Evolutionary conservation across 371 early-diverging fungal genomes (phyloP), one percentile per base, ranked within the genome.

Genomic region (Fennellomyces sp.): DNA sequence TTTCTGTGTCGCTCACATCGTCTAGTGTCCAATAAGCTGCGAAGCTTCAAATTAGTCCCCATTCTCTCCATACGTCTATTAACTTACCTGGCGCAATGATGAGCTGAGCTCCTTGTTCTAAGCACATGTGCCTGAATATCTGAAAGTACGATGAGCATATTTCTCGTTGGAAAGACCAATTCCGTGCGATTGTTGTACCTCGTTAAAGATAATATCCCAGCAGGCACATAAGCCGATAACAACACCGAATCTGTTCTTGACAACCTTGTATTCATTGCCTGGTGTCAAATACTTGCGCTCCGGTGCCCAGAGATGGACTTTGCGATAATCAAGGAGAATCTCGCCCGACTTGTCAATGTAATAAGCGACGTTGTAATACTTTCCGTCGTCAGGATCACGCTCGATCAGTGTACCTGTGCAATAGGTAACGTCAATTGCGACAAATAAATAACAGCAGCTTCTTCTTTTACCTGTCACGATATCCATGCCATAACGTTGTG

Each of bases 151-250:
- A n/a, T n/a, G n/a, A n/a, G n/a, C n/a, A n/a, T n/a, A n/a, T n/a
- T n/a, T n/a, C n/a, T n/a, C n/a, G n/a, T n/a, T n/a, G n/a, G n/a
- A n/a, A n/a, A n/a, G n/a, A n/a, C n/a, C n/a, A n/a, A n/a, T n/a
- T n/a, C n/a, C n/a, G n/a, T n/a, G n/a, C n/a, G n/a, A n/a, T n/a
- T n/a, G n/a, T n/a, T n/a, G n/a, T n/a, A 54, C 57, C 13, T 69
- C 73, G 1, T 73, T 59, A 30, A 69, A 68, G 0, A 50, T 58
- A 33, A 66, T 64, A 49, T 72, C 73, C 73, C 73, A 72, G 19
- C 73, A 72, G 8, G 68, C 27, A 41, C 63, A 63, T 17, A 72
- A 17, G 3, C 73, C 73, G 27, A 72, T 41, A 19, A 29, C 45
- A 17, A 72, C 57, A 0, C 69, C 69, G 52, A 69, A 66, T 28